A percentile compares a stretch with the other conserved stretches of the same genome.
These are phyloP conservation scores for Plantago elongata DNA, from an alignment of 257 asterid genomes.

Conservation along the genomic window DNA sequence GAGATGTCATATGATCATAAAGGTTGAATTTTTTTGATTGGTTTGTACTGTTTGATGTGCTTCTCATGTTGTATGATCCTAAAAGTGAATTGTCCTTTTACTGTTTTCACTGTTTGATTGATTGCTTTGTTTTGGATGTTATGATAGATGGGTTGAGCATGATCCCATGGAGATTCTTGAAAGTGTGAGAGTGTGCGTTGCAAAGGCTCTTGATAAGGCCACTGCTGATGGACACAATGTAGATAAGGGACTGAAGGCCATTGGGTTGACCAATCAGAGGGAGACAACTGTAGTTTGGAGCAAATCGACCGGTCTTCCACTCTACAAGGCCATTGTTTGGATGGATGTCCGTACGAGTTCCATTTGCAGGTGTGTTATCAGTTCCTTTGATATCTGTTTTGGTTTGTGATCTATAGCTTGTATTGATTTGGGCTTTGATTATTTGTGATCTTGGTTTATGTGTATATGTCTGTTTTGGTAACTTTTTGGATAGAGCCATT, in stretches of 20 bases:
- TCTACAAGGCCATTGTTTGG: conserved; percentile 94
- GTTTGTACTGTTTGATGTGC: not conserved
- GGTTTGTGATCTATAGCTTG: not conserved
- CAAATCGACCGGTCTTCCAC: conserved; percentile 90
- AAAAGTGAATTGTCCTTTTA: too few relatives aligned
- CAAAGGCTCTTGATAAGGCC: conserved; percentile 86
- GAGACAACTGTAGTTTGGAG: conserved; percentile 97
- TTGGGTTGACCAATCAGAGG: conserved; percentile 95
- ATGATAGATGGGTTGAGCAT: conserved; percentile 89
- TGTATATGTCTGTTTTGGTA: not conserved
- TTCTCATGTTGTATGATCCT: too few relatives aligned
- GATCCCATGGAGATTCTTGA: conserved; percentile 91
- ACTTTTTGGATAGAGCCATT: too few relatives aligned
- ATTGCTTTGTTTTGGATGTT: not conserved
- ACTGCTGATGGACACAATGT: conserved; percentile 80
- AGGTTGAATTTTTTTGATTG: conserved; percentile 15
- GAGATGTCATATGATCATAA: not conserved
- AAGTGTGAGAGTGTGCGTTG: conserved; percentile 67
- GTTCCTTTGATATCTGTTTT: too few relatives aligned
- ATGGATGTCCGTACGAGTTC: conserved; percentile 94
- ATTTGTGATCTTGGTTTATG: not conserved
- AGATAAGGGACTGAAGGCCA: conserved; percentile 79
- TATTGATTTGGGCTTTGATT: not conserved
- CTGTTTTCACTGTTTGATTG: too few relatives aligned
- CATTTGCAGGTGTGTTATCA: conserved; percentile 59